Evolutionary conservation across 805 yeast genomes (phyloP), one percentile per base, ranked within the genome.

Genomic region (Myxozyma kluyveri): DNA sequence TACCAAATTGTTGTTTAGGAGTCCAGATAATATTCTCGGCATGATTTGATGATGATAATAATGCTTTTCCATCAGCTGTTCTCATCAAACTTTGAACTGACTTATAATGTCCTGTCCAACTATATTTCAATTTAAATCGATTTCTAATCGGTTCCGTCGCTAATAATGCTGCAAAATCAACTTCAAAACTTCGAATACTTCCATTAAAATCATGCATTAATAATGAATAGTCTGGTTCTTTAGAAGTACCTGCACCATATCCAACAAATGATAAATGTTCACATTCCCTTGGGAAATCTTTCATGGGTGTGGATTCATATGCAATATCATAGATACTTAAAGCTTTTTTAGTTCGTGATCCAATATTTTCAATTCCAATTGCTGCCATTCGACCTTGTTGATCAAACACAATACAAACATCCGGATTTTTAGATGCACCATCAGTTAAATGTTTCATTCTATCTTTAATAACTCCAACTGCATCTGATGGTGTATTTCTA

Each of bases 21-120:
- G 65, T 63, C 91, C 91, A 84, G 2, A 84, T 67, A 39, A 76
- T 74, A 59, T 79, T 81, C 53, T 82, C 86, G 39, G 77, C 77
- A 60, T 82, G 84, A 56, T 88, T 70, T 5, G 84, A 78, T 10
- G 76, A 67, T 1, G 88, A 78, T 9, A 85, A 65, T 54, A 83
- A 65, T 0, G 85, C 76, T 24, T 75, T 71, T 32, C 90, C 91
- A 62, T 81, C 80, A 4, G 80, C 71, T 0, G 95, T 84, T 61
- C 89, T 79, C 17, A 80, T 71, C 2, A 90, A 67, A 44, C 74
- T 76, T 59, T 79, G 80, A 21, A 90, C 82, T 0, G 96, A 86
- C 64, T 89, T 89, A 49, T 81, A 78, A 64, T 89, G 96, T 1
- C 98, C 98, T 1, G 95, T 88, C 49, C 84, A 79, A 59, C 84